Base-by-base conservation (phyloP, 345 rosid genomes). In the Eucalyptus coolabah region DNA sequence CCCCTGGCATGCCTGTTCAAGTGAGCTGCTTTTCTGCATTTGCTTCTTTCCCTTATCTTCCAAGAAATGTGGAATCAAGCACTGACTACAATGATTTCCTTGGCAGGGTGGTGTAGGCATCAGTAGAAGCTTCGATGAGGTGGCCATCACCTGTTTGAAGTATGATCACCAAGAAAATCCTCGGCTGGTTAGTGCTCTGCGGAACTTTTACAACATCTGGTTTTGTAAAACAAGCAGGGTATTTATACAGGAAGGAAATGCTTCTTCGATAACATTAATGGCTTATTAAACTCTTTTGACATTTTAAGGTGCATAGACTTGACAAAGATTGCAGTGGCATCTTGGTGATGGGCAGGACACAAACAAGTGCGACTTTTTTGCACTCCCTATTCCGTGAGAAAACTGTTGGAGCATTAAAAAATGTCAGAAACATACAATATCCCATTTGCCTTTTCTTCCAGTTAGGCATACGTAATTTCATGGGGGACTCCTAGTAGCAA, bases 1-100 rank as follows among this genome's bases (percentile, higher is more conserved):
- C 99, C 87, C 97, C 95, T 7, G 98, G 99, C 90, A 85, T 98
- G 96, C 96, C 99, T 80, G 99, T 97, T 92, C 99, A 98, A 94
- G 99, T 97, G 89, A 92, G 91, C 82, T 87, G 45, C 63, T 47
- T 44, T 47, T 60, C 82, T 13, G 86, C 37, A 12, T 69, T 67
- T 67, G 32, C 60, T 86, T 60, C 59, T 89, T 81, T 2, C 54
- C 89, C 34, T 34, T 49, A 40, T 37, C 10, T 81, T 23, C 63
- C 30, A 32, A 30, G 45, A 56, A 32, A 34, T 47, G n/a, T 34
- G n/a, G 56, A 49, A 50, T 21, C 30, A 50, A 65, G 45, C 11
- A 28, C 50, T 47, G 63, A 45, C 16, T 65, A 37, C 56, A 32
- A 8, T 86, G 44, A 50, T 86, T 86, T 86, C 67, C 91, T 86